Percentiles rank a stretch among this genome's conserved stretches.
Conservation (phyloP, 2,329 filamentous ascomycete species). For the Periconia digitata region DNA sequence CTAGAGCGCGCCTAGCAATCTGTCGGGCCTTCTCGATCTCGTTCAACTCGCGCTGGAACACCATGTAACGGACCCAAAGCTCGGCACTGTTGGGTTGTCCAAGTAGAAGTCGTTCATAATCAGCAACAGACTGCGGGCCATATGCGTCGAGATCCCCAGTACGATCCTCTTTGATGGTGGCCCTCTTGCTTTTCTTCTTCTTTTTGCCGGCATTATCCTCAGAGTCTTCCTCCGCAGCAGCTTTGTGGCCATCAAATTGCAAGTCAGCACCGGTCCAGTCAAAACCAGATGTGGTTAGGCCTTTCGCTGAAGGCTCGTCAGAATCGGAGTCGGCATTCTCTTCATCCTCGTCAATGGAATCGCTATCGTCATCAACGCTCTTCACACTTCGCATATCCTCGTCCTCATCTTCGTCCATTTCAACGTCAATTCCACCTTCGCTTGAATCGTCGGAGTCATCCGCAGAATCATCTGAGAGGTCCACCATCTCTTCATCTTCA, state of each 20-base stretch:
- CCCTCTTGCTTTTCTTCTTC: slow-evolving; percentile 71
- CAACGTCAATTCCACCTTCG: slow-evolving; percentile 28
- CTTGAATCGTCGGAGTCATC: slow-evolving; percentile 45
- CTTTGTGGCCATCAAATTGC: slow-evolving; percentile 56
- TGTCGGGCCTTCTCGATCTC: slow-evolving; percentile 87
- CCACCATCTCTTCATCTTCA: slow-evolving; percentile 39
- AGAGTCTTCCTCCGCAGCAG: slow-evolving; percentile 55
- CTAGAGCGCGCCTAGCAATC: slow-evolving; percentile 85
- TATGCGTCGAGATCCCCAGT: slow-evolving; percentile 90
- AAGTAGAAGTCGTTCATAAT: slow-evolving; percentile 91
- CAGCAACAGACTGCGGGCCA: slow-evolving; percentile 84
- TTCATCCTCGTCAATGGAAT: slow-evolving; percentile 36
- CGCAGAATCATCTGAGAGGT: slow-evolving; percentile 33
- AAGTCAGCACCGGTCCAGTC: slow-evolving; percentile 76
- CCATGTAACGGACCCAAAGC: slow-evolving; percentile 97
- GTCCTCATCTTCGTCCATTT: slow-evolving; percentile 39
- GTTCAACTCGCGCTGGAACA: slow-evolving; percentile 92
- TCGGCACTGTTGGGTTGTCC: slow-evolving; percentile 91
- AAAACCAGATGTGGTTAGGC: slow-evolving; percentile 75
- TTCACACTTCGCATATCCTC: slow-evolving; percentile 50
- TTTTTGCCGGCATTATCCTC: slow-evolving; percentile 54
- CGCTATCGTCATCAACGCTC: slow-evolving; percentile 40
- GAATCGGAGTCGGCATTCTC: slow-evolving; percentile 35
- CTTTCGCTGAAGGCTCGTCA: slow-evolving; percentile 42
- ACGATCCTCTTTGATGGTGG: slow-evolving; percentile 79